phyloP scores from a whole-genome alignment of 2,329 filamentous ascomycete species.

The Claviceps purpurea region DNA sequence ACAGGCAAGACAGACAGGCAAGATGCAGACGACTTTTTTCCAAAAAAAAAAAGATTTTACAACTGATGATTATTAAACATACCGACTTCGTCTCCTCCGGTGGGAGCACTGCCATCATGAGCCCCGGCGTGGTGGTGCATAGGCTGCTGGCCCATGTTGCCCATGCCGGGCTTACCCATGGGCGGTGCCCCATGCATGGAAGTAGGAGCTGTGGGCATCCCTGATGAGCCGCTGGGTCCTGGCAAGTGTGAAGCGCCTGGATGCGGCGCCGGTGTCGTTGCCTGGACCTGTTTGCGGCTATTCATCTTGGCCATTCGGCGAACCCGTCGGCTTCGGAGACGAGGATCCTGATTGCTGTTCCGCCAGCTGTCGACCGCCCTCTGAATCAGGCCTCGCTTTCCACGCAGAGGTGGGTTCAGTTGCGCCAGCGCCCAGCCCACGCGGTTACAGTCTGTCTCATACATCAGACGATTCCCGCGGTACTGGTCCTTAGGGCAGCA shows the following conservation, averaged over 20 bases:
- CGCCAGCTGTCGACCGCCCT: conserved; percentile 96
- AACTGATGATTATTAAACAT: conserved; percentile 75
- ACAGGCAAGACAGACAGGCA: conserved; percentile 22
- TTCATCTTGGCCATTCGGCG: conserved; percentile 94
- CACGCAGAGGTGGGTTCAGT: conserved; percentile 77
- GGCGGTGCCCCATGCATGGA: conserved; percentile 43
- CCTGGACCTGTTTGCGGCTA: conserved; percentile 60
- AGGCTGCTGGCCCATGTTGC: conserved; percentile 45
- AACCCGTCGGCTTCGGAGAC: conserved; percentile 80
- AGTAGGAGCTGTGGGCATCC: conserved; percentile 47
- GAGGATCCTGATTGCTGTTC: conserved; percentile 94
- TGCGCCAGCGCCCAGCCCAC: conserved; percentile 99
- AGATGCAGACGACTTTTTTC: conserved; percentile 16
- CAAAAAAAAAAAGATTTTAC: conserved; percentile 38
- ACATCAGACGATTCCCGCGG: conserved; percentile 85
- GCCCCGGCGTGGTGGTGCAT: conserved; percentile 47
- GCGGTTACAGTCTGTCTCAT: conserved; percentile 97
- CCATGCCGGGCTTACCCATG: conserved; percentile 54
- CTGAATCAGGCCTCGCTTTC: conserved; percentile 92
- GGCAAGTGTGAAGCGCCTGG: conserved; percentile 49
- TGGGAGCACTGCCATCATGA: conserved; percentile 43
- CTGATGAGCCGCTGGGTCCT: conserved; percentile 50
- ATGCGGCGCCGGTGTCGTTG: conserved; percentile 42
- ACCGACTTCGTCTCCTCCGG: conserved; percentile 79
- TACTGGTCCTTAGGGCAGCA: conserved; percentile 95